A percentile compares a stretch with the other conserved stretches of the same genome.
phyloP scores from a whole-genome alignment of 2,329 filamentous ascomycete genomes.

The Xenosphaeropsis pyriputrescens region DNA sequence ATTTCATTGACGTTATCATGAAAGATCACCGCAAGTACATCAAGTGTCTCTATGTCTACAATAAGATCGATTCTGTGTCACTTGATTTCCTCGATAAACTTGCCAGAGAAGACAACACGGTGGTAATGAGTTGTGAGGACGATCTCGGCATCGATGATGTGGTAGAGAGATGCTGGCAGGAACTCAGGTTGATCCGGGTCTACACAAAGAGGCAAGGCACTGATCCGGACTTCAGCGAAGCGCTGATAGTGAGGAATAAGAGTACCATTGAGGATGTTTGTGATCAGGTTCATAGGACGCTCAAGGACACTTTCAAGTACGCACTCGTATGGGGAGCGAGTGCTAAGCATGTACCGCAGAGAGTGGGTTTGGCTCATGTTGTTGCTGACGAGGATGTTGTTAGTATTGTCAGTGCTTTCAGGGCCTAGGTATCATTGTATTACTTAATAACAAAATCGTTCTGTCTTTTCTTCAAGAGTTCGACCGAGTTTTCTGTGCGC shows the following conservation, averaged over 20 bases:
- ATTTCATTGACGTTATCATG: conserved; percentile 99
- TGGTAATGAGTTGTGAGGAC: conserved; percentile 94
- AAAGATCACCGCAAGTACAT: conserved; percentile 98
- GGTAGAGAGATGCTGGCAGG: conserved; percentile 88
- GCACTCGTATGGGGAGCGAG: conserved; percentile 96
- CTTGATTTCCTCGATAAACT: conserved; percentile 87
- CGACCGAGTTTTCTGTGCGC: no score
- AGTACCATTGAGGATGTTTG: conserved; percentile 94
- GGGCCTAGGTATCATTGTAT: conserved; percentile 25
- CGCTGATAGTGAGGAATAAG: conserved; percentile 78
- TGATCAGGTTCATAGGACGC: conserved; percentile 79
- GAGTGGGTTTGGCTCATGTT: conserved; percentile 72
- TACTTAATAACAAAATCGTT: no score
- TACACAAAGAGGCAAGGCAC: conserved; percentile 95
- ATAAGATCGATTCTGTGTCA: conserved; percentile 95
- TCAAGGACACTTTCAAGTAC: conserved; percentile 99
- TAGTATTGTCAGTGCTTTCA: conserved; percentile 51
- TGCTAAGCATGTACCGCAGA: conserved; percentile 84
- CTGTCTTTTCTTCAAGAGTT: no score
- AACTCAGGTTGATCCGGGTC: conserved; percentile 75
- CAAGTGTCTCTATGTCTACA: conserved; percentile 89
- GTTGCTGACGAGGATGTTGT: conserved; percentile 60
- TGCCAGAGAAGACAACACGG: conserved; percentile 83
- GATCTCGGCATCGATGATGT: conserved; percentile 90
- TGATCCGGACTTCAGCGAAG: conserved; percentile 81